These are phyloP conservation scores for Aspergillus bertholletiae DNA, from an alignment of 495 filamentous ascomycete species.

Conservation along the genomic window DNA sequence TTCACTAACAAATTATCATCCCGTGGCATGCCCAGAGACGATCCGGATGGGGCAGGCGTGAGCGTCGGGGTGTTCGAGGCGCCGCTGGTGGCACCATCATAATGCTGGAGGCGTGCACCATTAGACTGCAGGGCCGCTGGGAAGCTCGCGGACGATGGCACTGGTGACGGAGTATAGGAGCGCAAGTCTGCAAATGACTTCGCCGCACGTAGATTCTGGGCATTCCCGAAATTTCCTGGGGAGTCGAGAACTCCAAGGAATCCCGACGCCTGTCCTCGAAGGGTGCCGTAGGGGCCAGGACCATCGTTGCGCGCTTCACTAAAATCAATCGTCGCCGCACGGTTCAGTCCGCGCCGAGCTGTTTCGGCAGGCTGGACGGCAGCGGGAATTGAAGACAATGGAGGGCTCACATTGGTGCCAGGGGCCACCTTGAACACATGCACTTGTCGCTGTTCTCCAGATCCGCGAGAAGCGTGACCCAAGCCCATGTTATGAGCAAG, in stretches of 20 bases:
- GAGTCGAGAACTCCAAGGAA: slow-evolving; percentile 84
- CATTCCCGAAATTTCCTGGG: slow-evolving; percentile 62
- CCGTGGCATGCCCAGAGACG: slow-evolving; percentile 53
- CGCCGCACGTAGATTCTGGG: slow-evolving; percentile 82
- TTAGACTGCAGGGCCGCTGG: slow-evolving; percentile 66
- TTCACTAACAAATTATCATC: slow-evolving; percentile 66
- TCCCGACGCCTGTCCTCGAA: slow-evolving; percentile 71
- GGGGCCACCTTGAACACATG: slow-evolving; percentile 74
- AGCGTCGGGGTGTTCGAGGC: slow-evolving; percentile 71
- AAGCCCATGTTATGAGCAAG: slow-evolving; percentile 93
- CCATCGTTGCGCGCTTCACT: slow-evolving; percentile 77
- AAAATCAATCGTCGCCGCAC: slow-evolving; percentile 97
- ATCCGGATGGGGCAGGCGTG: slow-evolving; percentile 70
- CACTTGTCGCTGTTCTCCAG: slow-evolving; percentile 79
- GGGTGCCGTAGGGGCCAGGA: slow-evolving; percentile 63
- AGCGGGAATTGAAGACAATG: slow-evolving; percentile 52
- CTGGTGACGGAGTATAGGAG: slow-evolving; percentile 91
- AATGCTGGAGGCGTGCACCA: slow-evolving; percentile 60
- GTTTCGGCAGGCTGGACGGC: slow-evolving; percentile 66
- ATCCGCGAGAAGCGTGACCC: slow-evolving; percentile 82
- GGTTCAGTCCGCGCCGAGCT: slow-evolving; percentile 76
- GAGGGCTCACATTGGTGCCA: slow-evolving; percentile 63
- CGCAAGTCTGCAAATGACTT: slow-evolving; percentile 96
- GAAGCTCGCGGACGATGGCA: slow-evolving; percentile 83
- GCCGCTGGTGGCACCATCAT: slow-evolving; percentile 54